Evolutionary conservation across 768 basidiomycete species (phyloP).

Genomic region (Gymnopilus junonius): DNA sequence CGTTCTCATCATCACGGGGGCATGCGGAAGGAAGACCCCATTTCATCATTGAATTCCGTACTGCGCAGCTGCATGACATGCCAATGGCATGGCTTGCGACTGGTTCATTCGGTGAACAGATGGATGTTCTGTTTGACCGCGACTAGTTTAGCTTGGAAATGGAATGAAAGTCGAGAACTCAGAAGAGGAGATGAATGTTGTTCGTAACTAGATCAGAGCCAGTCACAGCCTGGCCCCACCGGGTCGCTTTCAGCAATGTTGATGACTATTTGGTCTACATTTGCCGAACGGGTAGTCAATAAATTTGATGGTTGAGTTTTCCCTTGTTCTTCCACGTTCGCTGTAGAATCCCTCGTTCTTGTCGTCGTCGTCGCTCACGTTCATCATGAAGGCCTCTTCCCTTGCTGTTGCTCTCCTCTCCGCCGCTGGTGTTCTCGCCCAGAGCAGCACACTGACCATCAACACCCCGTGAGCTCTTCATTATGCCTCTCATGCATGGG

Average conservation of each 20-base stretch:
- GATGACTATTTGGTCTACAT: slow-evolving; percentile 6
- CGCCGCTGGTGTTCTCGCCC: slow-evolving; percentile 47
- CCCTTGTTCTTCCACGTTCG: slow-evolving; percentile 27
- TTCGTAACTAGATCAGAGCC: neutral
- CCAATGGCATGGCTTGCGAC: neutral
- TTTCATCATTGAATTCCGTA: slow-evolving; percentile 1
- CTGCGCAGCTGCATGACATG: neutral
- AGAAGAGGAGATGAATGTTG: neutral
- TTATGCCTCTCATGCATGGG: neutral
- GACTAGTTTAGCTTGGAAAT: neutral
- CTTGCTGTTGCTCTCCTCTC: slow-evolving; percentile 45
- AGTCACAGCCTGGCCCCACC: neutral
- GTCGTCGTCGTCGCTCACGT: slow-evolving; percentile 31
- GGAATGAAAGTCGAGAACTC: neutral
- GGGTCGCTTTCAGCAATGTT: slow-evolving; percentile 6
- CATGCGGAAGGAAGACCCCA: neutral
- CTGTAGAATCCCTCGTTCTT: slow-evolving; percentile 26
- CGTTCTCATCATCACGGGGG: neutral
- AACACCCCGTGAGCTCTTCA: slow-evolving; percentile 71
- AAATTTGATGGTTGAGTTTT: slow-evolving; percentile 26
- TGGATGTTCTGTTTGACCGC: neutral
- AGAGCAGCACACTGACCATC: slow-evolving; percentile 44
- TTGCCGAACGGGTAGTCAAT: slow-evolving; percentile 22
- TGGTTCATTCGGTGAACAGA: neutral
- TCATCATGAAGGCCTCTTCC: slow-evolving; percentile 51